These are phyloP conservation scores for Delitschia confertaspora DNA, from an alignment of 495 filamentous ascomycete genomes.

Conservation along the genomic window DNA sequence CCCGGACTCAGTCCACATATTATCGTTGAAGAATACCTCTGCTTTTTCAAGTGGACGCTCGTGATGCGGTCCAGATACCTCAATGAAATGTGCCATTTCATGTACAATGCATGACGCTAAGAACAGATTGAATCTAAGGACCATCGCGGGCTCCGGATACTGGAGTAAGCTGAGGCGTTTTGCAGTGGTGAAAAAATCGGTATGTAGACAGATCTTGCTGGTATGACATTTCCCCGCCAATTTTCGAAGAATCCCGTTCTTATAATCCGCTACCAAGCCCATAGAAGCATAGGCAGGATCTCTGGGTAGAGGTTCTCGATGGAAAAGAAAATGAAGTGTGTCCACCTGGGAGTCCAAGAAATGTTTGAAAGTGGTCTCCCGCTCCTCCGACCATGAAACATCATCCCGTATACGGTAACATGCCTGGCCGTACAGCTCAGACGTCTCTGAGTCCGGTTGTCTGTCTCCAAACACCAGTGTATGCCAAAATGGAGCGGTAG, in stretches of 20 bases:
- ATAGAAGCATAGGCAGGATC: constrained; percentile 25
- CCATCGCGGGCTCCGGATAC: constrained; percentile 30
- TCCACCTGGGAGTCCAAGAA: constrained; percentile 20
- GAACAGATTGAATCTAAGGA: constrained; percentile 30
- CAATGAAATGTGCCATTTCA: constrained; percentile 31
- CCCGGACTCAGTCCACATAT: constrained; percentile 29
- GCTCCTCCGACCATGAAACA: constrained; percentile 15
- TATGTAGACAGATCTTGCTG: constrained; percentile 27
- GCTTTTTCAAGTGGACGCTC: constrained; percentile 21
- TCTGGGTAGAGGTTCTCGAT: constrained; percentile 20
- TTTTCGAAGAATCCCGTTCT: constrained; percentile 23
- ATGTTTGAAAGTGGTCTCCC: constrained; percentile 17
- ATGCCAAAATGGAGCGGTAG: constrained; percentile 28
- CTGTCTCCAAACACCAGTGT: constrained; percentile 29
- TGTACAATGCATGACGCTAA: constrained; percentile 27
- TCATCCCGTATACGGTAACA: constrained; percentile 25
- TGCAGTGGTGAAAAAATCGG: constrained; percentile 32
- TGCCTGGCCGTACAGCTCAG: constrained; percentile 17
- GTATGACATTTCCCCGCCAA: constrained; percentile 24
- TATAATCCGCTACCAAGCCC: constrained; percentile 28
- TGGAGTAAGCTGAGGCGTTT: constrained; percentile 25
- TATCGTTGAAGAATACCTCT: constrained; percentile 29
- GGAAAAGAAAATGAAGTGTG: constrained; percentile 29
- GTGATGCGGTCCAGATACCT: constrained; percentile 27
- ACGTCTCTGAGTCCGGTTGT: constrained; percentile 11